Conservation (phyloP, 176 grass and related monocot species). For the Oryza glumipatula region DNA sequence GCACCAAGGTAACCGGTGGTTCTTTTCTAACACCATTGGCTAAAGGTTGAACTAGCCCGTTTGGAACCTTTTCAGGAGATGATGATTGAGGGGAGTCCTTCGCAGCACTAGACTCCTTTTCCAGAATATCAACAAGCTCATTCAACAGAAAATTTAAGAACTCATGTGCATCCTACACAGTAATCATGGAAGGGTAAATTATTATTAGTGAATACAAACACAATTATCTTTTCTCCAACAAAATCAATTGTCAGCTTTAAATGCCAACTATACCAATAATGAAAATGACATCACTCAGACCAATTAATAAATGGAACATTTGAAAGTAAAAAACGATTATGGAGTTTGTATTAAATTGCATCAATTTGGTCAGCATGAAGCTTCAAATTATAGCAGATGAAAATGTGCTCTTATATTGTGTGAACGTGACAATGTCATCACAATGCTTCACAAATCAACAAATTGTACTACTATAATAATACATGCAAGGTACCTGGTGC, state of each 20-base stretch:
- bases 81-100: slow-evolving; percentile 64
- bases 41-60: slow-evolving; percentile 53
- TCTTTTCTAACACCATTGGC: slow-evolving; percentile 84
- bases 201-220: slow-evolving; percentile 33
- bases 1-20: slow-evolving; percentile 76
- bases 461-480: slow-evolving; percentile 18
- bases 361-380: not conserved
- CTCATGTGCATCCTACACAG: slow-evolving; percentile 89
- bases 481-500: slow-evolving; percentile 78
- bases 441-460: slow-evolving; percentile 20
- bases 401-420: not conserved
- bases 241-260: not conserved
- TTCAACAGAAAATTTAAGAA: slow-evolving; percentile 97
- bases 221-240: slow-evolving; percentile 6
- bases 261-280: not conserved
- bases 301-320: slow-evolving; percentile 17
- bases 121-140: slow-evolving; percentile 93
- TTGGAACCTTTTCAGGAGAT: slow-evolving; percentile 69
- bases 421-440: slow-evolving; percentile 6
- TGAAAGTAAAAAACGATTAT: not conserved
- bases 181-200: slow-evolving; percentile 28
- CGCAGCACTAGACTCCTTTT: slow-evolving; percentile 65
- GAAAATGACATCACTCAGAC: slow-evolving; percentile 4
- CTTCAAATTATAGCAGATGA: not conserved
- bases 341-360: not conserved